Percentiles rank a stretch among this genome's conserved stretches.
Evolutionary conservation across 2,329 filamentous ascomycete species (phyloP).

Genomic region (Aspergillus persii): DNA sequence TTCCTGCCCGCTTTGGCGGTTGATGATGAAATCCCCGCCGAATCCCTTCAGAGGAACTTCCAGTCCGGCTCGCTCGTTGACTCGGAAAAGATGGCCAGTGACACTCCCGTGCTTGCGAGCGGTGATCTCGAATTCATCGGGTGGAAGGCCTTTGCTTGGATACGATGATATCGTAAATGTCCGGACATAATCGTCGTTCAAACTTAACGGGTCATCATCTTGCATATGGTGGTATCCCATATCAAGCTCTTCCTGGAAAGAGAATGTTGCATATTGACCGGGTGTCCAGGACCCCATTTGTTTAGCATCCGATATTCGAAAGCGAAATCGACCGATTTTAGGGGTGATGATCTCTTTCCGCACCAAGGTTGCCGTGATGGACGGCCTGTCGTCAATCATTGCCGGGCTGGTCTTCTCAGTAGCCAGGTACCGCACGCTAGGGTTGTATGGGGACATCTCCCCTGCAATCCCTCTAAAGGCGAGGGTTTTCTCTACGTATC

Average conservation of each 20-base stretch:
- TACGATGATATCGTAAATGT: slow-evolving; percentile 77
- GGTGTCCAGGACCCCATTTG: slow-evolving; percentile 55
- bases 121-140: slow-evolving; percentile 67
- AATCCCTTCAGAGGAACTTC: slow-evolving; percentile 70
- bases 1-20: slow-evolving; percentile 26
- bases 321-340: slow-evolving; percentile 64
- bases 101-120: slow-evolving; percentile 66
- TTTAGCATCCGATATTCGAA: slow-evolving; percentile 45
- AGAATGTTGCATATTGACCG: slow-evolving; percentile 75
- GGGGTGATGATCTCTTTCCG: slow-evolving; percentile 62
- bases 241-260: slow-evolving; percentile 68
- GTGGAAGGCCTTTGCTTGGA: slow-evolving; percentile 39
- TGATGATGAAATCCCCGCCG: slow-evolving; percentile 61
- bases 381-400: slow-evolving; percentile 11
- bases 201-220: slow-evolving; percentile 71
- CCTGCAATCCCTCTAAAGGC: slow-evolving; percentile 62
- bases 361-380: slow-evolving; percentile 55
- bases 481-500: slow-evolving; percentile 64
- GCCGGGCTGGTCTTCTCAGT: slow-evolving; percentile 50
- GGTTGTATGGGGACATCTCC: slow-evolving; percentile 75
- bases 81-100: slow-evolving; percentile 63
- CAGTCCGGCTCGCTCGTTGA: slow-evolving; percentile 53
- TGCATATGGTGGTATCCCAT: slow-evolving; percentile 79
- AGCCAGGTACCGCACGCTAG: slow-evolving; percentile 63
- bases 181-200: slow-evolving; percentile 81